Evolutionary conservation across 768 basidiomycete genomes (phyloP), one percentile per base, ranked within the genome.

Genomic region (Sutorius australiensis): DNA sequence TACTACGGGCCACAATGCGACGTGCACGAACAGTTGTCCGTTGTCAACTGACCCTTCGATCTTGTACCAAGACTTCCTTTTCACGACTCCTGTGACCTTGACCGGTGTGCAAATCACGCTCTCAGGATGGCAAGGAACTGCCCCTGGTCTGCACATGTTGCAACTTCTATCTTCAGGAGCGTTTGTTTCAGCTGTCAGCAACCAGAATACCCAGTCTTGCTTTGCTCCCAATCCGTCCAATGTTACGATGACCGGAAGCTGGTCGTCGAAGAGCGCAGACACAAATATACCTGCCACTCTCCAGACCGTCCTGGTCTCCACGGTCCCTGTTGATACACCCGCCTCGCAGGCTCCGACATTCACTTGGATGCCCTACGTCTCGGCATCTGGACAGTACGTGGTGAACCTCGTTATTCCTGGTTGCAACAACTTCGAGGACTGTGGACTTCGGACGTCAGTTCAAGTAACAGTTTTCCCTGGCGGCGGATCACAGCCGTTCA

Each of bases 31-130:
- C 47, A 72, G 76, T 19, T 99, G 97, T 68, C 92, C 94, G 0
- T 77, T 99, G 37, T 82, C 83, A 5, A 83, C 83, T 41, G 82
- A 97, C 66, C 67, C 88, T 3, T 78, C 82, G 11, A 71, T 98
- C 51, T 78, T 82, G 1, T 98, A 92, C 66, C 94, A 98, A 69
- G 97, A 99, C 69, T 99, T 97, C 73, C 73, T 97, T 38, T 98
- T 98, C 67, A 70, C 77, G 46, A 66, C 68, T 8, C 69, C 79
- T 6, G 66, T 81, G 32, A 72, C 76, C n/a, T 80, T 98, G 61
- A 97, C 94, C 6, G 97, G 97, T 46, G 82, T 97, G 56, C 87
- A 95, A 69, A 76, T 99, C 62, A 87, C 83, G 50, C 75, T 98
- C 17, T 82, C 86, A 8, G 72, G 77, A 43, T 95, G 87, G 79